These are phyloP conservation scores for Starmerella gropengiesseri DNA, from an alignment of 805 yeast genomes.

Conservation along the genomic window DNA sequence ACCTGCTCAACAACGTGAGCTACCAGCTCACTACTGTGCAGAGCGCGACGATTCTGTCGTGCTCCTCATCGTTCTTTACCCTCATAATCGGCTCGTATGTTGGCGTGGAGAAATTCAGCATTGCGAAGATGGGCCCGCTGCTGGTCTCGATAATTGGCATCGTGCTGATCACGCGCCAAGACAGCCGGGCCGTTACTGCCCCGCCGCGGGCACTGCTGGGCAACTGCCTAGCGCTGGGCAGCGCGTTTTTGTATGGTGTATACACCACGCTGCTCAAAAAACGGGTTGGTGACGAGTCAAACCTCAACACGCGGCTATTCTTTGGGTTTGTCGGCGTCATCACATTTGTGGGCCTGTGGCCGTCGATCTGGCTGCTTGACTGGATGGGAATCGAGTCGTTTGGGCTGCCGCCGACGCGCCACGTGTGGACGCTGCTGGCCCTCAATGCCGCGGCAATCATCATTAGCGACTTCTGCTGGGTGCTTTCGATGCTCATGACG, in stretches of 20 bases:
- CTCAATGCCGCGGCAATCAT: constrained; percentile 70
- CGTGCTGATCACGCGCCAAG: constrained; percentile 55
- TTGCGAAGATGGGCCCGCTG: constrained; percentile 57
- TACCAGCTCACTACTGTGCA: constrained; percentile 84
- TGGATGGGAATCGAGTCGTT: constrained; percentile 55
- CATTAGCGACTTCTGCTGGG: constrained; percentile 90
- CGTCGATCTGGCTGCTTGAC: constrained; percentile 58
- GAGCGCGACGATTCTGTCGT: constrained; percentile 82
- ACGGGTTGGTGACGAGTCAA: constrained; percentile 59
- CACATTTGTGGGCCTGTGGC: constrained; percentile 70
- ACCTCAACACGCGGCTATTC: constrained; percentile 74
- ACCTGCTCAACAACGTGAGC: constrained; percentile 78
- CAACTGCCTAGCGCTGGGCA: constrained; percentile 64
- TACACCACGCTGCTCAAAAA: constrained; percentile 77
- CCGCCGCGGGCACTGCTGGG: constrained; percentile 43
- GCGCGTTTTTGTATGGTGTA: constrained; percentile 84
- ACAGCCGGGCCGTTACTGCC: constrained; percentile 24
- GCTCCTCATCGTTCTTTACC: constrained; percentile 90
- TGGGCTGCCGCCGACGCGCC: constrained; percentile 50
- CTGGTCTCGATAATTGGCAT: constrained; percentile 69
- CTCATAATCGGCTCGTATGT: constrained; percentile 65
- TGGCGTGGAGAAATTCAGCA: constrained; percentile 57
- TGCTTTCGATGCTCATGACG: constrained; percentile 83
- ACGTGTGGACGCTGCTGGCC: constrained; percentile 43
- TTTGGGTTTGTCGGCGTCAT: constrained; percentile 92